Conservation (phyloP, 1,284 basidiomycete species). For the Taiwanofungus camphoratus region DNA sequence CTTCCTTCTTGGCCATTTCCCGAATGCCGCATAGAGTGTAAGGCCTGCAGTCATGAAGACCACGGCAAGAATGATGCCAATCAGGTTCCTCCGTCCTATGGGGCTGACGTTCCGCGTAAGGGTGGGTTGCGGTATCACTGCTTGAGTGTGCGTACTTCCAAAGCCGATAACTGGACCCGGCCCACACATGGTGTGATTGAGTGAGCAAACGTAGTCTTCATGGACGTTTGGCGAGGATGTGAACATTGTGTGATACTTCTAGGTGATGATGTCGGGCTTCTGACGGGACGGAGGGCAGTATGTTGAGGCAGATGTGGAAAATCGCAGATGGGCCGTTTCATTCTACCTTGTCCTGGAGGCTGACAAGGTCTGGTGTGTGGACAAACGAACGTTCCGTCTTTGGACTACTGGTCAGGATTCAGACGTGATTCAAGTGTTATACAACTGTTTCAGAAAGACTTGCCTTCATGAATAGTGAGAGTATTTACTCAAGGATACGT, state of each 20-base stretch:
- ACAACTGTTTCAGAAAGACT: too few relatives aligned
- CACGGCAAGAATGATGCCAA: constrained; percentile 28
- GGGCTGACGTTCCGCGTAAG: background rate
- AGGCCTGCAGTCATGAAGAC: constrained; percentile 23
- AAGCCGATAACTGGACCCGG: background rate
- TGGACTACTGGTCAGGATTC: too few relatives aligned
- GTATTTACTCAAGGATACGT: too few relatives aligned
- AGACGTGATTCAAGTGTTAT: too few relatives aligned
- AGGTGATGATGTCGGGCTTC: too few relatives aligned
- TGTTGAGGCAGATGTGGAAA: too few relatives aligned
- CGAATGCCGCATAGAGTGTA: constrained; percentile 26
- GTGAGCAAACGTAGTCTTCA: background rate
- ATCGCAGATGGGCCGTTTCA: too few relatives aligned
- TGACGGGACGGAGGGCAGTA: too few relatives aligned
- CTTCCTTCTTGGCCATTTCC: constrained; percentile 21
- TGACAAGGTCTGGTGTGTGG: too few relatives aligned
- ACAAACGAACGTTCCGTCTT: too few relatives aligned
- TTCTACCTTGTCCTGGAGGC: too few relatives aligned
- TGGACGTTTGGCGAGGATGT: background rate
- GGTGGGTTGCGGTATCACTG: background rate
- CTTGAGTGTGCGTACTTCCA: background rate
- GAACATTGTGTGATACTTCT: constrained; percentile 11
- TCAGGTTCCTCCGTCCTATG: constrained; percentile 17
- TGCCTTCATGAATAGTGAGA: too few relatives aligned
- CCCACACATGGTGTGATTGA: background rate